phyloP scores from a whole-genome alignment of 2,329 filamentous ascomycete genomes.

The Sporothrix pseudoabietina region DNA sequence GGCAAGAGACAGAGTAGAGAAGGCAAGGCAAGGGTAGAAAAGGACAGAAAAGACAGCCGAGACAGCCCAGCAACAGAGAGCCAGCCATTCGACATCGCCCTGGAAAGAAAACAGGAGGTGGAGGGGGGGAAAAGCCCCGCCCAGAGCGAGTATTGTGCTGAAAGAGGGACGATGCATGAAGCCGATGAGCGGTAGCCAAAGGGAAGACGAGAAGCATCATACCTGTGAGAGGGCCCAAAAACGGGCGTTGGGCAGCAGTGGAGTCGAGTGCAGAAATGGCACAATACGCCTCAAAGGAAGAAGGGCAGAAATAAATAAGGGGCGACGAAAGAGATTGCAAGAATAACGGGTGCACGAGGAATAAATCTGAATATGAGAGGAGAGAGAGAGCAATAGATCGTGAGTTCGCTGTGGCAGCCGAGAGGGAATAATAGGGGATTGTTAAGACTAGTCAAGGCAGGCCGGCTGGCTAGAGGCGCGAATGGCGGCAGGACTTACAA shows the following conservation, averaged over 20 bases:
- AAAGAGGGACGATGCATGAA: slow-evolving; percentile 20
- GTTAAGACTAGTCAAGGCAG: not conserved
- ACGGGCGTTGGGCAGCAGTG: slow-evolving; percentile 33
- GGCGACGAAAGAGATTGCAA: not conserved
- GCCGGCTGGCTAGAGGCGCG: not conserved
- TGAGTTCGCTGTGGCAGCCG: not conserved
- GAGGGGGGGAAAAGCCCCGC: not conserved
- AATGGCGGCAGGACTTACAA: not conserved
- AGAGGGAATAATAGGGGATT: not conserved
- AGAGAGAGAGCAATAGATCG: not conserved
- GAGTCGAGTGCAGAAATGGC: slow-evolving; percentile 23
- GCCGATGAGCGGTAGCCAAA: slow-evolving; percentile 3
- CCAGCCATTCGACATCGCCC: slow-evolving; percentile 28
- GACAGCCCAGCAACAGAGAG: not conserved
- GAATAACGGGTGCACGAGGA: not conserved
- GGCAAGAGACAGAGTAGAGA: not conserved
- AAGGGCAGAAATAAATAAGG: not conserved
- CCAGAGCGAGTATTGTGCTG: not conserved
- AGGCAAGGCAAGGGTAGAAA: not conserved
- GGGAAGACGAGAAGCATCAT: slow-evolving; percentile 10
- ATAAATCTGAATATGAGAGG: not conserved
- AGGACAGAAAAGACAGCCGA: not conserved
- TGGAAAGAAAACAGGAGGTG: slow-evolving; percentile 21
- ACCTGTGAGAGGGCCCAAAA: slow-evolving; percentile 19
- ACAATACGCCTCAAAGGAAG: not conserved